Conservation (phyloP, 345 rosid genomes). For the Eucalyptus rudis region DNA sequence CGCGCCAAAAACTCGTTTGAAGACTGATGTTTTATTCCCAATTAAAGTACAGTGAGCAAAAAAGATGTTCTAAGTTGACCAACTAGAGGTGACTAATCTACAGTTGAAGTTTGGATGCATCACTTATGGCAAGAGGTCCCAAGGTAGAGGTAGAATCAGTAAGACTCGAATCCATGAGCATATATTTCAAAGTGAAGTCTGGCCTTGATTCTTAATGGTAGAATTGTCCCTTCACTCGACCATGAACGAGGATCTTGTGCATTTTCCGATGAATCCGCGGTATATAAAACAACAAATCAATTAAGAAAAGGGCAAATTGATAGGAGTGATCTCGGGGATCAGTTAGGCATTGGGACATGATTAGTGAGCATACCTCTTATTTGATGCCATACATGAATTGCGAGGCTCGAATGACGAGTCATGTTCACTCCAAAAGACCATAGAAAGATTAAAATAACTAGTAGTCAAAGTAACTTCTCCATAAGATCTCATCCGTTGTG, state of each 20-base stretch:
- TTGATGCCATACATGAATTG: neutral
- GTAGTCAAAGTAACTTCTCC: neutral
- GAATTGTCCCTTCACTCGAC: neutral
- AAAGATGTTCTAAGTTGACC: neutral
- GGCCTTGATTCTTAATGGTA: neutral
- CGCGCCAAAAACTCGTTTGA: neutral
- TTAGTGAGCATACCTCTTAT: neutral
- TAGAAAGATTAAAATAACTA: neutral
- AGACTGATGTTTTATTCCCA: neutral
- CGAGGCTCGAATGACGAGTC: neutral
- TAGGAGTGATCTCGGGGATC: neutral
- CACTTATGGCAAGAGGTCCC: neutral
- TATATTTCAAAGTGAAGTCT: neutral
- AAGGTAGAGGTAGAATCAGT: neutral
- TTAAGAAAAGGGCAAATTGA: neutral
- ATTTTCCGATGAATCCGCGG: neutral
- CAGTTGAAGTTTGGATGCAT: neutral
- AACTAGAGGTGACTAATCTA: neutral
- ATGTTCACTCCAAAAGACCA: neutral
- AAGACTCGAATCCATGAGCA: neutral
- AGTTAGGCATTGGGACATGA: neutral
- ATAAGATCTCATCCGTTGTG: neutral
- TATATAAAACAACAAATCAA: neutral
- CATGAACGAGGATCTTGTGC: neutral
- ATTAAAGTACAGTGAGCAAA: neutral